Conservation (phyloP, 495 filamentous ascomycete species). For the Monascus purpureus region DNA sequence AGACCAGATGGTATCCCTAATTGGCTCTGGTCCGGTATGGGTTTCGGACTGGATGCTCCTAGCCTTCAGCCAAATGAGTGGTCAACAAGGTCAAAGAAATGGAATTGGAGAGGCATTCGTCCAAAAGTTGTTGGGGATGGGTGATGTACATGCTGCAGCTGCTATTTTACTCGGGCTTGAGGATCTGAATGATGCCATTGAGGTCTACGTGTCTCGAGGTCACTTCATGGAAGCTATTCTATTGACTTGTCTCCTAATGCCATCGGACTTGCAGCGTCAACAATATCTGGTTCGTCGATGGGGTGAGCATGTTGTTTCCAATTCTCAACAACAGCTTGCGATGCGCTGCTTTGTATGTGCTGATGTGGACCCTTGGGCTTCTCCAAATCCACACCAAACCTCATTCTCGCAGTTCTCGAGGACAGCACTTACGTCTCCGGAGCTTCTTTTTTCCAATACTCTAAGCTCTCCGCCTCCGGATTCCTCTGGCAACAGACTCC, state of each 20-base stretch:
- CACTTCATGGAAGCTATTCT: conserved; percentile 84
- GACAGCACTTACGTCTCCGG: conserved; percentile 32
- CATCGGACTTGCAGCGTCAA: conserved; percentile 77
- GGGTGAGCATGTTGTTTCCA: conserved; percentile 82
- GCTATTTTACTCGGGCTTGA: conserved; percentile 86
- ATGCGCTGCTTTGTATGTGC: conserved; percentile 86
- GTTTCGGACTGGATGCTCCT: conserved; percentile 95
- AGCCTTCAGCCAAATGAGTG: conserved; percentile 75
- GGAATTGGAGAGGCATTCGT: conserved; percentile 77
- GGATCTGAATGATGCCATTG: conserved; percentile 86
- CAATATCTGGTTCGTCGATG: conserved; percentile 80
- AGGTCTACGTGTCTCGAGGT: conserved; percentile 88
- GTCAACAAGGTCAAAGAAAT: conserved; percentile 69
- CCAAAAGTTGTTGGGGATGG: conserved; percentile 74
- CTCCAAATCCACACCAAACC: conserved; percentile 60
- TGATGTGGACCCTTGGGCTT: conserved; percentile 63
- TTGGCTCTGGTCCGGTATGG: conserved; percentile 66
- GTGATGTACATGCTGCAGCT: conserved; percentile 82
- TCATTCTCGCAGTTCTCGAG: conserved; percentile 20
- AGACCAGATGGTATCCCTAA: conserved; percentile 63
- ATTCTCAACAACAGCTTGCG: conserved; percentile 77
- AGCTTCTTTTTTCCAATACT: conserved; percentile 16
- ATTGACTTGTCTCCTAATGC: conserved; percentile 60
- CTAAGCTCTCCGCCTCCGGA: conserved; percentile 13
- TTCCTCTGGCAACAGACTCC: conserved; percentile 14